These are phyloP conservation scores for Magnolia changhungtana DNA, from an alignment of 164 flowering plant species.

Conservation along the genomic window DNA sequence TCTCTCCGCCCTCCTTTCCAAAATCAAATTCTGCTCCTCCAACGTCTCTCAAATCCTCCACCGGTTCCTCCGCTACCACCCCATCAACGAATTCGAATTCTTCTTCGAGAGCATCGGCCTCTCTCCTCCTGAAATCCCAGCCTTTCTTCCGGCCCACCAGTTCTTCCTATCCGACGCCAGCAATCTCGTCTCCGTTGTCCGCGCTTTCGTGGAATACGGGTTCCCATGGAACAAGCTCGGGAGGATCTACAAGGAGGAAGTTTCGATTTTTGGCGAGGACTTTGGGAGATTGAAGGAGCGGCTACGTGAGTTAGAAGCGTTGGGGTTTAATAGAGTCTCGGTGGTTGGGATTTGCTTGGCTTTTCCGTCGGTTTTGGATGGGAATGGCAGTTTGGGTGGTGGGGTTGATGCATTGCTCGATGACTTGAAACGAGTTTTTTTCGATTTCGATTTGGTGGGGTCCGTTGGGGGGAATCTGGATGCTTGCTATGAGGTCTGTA, in stretches of 20 bases:
- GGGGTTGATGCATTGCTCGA: constrained; percentile 36
- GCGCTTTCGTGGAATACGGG: constrained; percentile 40
- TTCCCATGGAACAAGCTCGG: constrained; percentile 75
- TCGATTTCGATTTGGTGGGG: constrained; percentile 37
- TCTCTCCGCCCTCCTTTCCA: constrained; percentile 34
- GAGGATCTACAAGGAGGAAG: constrained; percentile 39
- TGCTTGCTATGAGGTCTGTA: constrained; percentile 51
- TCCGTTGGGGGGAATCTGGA: constrained; percentile 47
- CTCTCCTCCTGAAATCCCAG: constrained; percentile 21
- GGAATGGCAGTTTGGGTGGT: constrained; percentile 17
- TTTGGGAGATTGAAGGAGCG: constrained; percentile 21
- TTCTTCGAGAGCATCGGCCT: constrained; percentile 74
- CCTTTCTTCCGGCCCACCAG: constrained; percentile 34
- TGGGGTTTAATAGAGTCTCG: constrained; percentile 39
- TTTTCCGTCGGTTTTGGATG: constrained; percentile 51
- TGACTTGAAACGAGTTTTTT: constrained; percentile 48
- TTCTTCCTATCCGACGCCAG: constrained; percentile 46
- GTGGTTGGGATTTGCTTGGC: constrained; percentile 57
- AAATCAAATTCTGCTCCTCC: constrained; percentile 27
- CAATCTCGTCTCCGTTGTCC: constrained; percentile 31
- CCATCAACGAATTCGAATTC: constrained; percentile 61
- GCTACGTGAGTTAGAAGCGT: constrained; percentile 28
- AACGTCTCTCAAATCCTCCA: constrained; percentile 27
- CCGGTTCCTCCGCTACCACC: constrained; percentile 61
- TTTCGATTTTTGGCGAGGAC: constrained; percentile 35